Evolutionary conservation across 1,139 yeast genomes (phyloP).

Genomic region (Scheffersomyces insectosa): DNA sequence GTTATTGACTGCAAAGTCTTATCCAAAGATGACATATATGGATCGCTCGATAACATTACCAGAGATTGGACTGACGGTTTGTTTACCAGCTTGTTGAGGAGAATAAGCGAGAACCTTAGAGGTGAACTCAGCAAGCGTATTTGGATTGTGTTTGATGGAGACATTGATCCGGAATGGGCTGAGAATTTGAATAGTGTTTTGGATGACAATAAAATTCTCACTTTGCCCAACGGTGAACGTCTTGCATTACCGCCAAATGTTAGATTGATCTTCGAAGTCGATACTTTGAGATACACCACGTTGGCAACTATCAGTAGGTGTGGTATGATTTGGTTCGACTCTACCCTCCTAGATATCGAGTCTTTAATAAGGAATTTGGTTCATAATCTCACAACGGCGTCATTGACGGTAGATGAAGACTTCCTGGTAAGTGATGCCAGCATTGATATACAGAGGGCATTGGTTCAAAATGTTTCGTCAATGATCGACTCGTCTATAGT

Average conservation of each 20-base stretch:
- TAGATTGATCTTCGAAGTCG: conserved; percentile 76
- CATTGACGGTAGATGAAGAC: neutral
- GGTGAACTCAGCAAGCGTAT: conserved; percentile 58
- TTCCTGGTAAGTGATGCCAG: neutral
- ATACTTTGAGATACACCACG: conserved; percentile 64
- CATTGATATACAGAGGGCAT: conserved; percentile 8
- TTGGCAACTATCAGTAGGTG: conserved; percentile 94
- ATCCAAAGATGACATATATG: conserved; percentile 67
- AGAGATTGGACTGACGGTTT: conserved; percentile 94
- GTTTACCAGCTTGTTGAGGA: conserved; percentile 68
- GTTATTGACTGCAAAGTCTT: conserved; percentile 76
- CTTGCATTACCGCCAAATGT: conserved; percentile 65
- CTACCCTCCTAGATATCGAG: conserved; percentile 21
- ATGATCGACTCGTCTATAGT: conserved; percentile 7
- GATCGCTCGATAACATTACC: conserved; percentile 70
- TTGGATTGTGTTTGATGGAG: conserved; percentile 93
- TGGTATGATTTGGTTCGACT: conserved; percentile 80
- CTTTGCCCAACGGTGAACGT: conserved; percentile 90
- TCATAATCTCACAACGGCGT: conserved; percentile 16
- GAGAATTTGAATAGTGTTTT: conserved; percentile 88
- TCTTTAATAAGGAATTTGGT: conserved; percentile 22
- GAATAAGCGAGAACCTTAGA: conserved; percentile 54
- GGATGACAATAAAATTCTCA: conserved; percentile 80
- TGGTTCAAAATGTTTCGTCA: conserved; percentile 7
- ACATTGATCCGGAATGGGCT: conserved; percentile 92